Evolutionary conservation across 495 filamentous ascomycete species (phyloP).

Genomic region (Tuber indicum): DNA sequence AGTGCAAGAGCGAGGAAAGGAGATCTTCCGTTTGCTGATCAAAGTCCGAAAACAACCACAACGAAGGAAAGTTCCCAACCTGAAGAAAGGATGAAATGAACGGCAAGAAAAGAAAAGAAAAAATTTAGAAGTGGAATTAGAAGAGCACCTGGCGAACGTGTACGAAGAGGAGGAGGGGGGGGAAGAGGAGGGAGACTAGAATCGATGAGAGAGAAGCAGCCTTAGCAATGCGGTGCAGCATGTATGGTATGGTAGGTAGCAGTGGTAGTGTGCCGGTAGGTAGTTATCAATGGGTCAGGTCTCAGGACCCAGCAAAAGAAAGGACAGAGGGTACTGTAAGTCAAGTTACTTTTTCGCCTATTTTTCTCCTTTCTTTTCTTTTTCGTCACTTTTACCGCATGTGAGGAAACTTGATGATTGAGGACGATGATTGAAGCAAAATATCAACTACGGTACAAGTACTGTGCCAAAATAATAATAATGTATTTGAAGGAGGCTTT

Average conservation of each 20-base stretch:
- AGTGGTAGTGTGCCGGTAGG: constrained; percentile 4
- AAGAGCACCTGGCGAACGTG: constrained; percentile 38
- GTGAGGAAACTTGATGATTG: background rate
- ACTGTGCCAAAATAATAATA: background rate
- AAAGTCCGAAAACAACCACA: constrained; percentile 34
- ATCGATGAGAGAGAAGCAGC: constrained; percentile 37
- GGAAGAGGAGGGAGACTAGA: constrained; percentile 34
- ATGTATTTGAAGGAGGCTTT: background rate
- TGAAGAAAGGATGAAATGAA: constrained; percentile 25
- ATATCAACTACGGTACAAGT: background rate
- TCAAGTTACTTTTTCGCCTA: background rate
- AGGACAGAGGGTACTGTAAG: background rate
- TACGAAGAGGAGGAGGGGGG: constrained; percentile 40
- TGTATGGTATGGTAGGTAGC: constrained; percentile 7
- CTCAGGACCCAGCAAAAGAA: background rate
- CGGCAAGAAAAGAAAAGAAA: constrained; percentile 42
- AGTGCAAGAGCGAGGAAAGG: constrained; percentile 34
- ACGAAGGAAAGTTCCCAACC: constrained; percentile 41
- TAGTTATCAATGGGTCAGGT: constrained; percentile 4
- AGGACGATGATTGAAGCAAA: background rate
- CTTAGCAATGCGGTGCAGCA: constrained; percentile 5
- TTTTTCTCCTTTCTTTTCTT: background rate
- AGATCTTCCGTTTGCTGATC: constrained; percentile 33
- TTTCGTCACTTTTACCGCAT: background rate
- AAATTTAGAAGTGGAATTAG: constrained; percentile 38